Evolutionary conservation across 2,329 filamentous ascomycete genomes (phyloP), one percentile per base, ranked within the genome.

Genomic region (Podosphaera fusca): DNA sequence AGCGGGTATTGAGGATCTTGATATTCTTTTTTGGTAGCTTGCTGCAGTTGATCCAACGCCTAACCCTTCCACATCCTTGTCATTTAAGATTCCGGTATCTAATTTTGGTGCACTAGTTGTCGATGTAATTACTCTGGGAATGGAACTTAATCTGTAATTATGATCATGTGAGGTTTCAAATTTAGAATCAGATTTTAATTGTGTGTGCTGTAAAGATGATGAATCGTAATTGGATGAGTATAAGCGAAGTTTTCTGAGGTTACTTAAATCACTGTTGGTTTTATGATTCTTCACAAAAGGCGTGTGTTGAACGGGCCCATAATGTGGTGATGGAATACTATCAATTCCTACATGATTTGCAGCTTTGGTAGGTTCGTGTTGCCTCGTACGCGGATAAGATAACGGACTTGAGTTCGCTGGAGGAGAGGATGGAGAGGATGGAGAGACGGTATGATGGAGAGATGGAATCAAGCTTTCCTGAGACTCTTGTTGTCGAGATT

Each of bases 301-400:
- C 2, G 64, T 64, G 29, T 62, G 60, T 55, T 63, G 59, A 8
- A 65, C 60, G 4, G 62, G 62, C 6, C 61, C 61, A 14, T 56
- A 63, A 49, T 59, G 58, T 42, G 56, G 50, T 8, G 60, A 58
- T 10, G 62, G 62, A 6, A 62, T 55, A 10, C 58, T 61, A 40
- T 66, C 62, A 30, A 54, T 47, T 34, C 34, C 61, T 47, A 61
- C 60, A 35, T 53, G 52, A 55, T 67, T 67, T 31, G 62, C 56
- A 6, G 65, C 62, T 54, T 67, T 65, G 10, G 62, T 64, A n/a
- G 67, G 55, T 36, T 63, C 61, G 5, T 57, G 53, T 46, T 64
- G 59, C 47, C 61, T 59, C 12, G 61, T 58, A 54, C 57, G 58
- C 34, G 55, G 59, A 45, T 50, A 38, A 40, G 58, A 55, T 34